These are phyloP conservation scores for Coniophora puteana DNA, from an alignment of 1,284 basidiomycete species.

Conservation along the genomic window DNA sequence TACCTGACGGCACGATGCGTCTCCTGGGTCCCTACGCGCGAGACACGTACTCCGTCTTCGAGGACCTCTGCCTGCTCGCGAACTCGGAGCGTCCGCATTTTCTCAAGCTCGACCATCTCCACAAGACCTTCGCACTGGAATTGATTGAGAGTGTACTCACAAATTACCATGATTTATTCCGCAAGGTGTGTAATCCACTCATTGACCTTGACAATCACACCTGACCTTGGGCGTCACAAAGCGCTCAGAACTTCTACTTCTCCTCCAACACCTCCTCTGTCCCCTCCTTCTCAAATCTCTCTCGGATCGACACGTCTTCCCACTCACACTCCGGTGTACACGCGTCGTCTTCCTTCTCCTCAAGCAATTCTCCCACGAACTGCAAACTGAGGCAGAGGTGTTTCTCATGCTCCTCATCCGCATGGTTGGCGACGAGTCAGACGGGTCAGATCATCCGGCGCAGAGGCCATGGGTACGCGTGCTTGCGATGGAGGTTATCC, in stretches of 20 bases:
- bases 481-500: constrained; percentile 87
- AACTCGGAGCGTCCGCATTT: constrained; percentile 83
- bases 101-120: constrained; percentile 80
- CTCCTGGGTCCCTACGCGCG: constrained; percentile 74
- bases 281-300: constrained; percentile 85
- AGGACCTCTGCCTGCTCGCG: constrained; percentile 86
- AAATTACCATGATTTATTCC: constrained; percentile 88
- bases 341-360: constrained; percentile 91
- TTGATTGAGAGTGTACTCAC: constrained; percentile 96
- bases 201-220: too few species aligned
- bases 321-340: constrained; percentile 85
- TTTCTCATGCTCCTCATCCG: constrained; percentile 82
- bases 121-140: constrained; percentile 93
- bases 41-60: constrained; percentile 87
- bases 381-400: constrained; percentile 79
- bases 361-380: constrained; percentile 85
- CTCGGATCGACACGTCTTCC: constrained; percentile 84
- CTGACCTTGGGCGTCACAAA: constrained; percentile 24
- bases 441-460: constrained; percentile 35
- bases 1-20: constrained; percentile 63
- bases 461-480: constrained; percentile 86
- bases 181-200: constrained; percentile 48
- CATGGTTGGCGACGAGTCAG: constrained; percentile 70
- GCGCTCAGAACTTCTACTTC: constrained; percentile 81
- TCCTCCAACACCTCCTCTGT: constrained; percentile 86